Evolutionary conservation across 2,329 filamentous ascomycete genomes (phyloP).

Genomic region (Colletotrichum tabaci): DNA sequence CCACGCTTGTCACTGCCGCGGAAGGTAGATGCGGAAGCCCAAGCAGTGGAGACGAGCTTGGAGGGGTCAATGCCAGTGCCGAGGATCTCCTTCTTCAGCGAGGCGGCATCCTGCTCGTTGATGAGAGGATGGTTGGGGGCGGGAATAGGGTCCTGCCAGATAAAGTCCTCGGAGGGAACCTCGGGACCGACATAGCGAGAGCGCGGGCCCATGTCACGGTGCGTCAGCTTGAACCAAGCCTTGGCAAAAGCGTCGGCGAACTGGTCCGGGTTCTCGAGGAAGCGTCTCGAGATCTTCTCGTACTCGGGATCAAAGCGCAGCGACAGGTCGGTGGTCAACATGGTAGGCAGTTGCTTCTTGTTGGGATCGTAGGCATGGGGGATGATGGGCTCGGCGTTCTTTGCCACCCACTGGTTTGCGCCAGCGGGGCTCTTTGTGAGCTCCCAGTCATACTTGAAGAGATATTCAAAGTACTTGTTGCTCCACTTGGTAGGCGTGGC

Average conservation of each 20-base stretch:
- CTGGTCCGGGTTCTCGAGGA: conserved; percentile 77
- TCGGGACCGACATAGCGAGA: conserved; percentile 82
- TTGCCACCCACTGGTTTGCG: conserved; percentile 84
- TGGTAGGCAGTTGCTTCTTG: conserved; percentile 81
- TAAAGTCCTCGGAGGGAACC: conserved; percentile 76
- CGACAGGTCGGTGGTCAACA: conserved; percentile 83
- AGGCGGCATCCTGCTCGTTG: conserved; percentile 71
- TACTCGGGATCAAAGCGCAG: conserved; percentile 80
- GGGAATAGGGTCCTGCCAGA: conserved; percentile 84
- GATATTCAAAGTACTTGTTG: conserved; percentile 81
- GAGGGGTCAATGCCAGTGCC: conserved; percentile 69
- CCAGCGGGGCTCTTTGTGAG: conserved; percentile 81
- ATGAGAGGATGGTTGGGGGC: conserved; percentile 69
- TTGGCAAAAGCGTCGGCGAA: conserved; percentile 78
- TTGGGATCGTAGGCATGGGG: conserved; percentile 78
- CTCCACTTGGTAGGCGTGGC: conserved; percentile 83
- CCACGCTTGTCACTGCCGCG: conserved; percentile 85
- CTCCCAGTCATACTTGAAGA: conserved; percentile 86
- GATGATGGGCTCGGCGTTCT: conserved; percentile 76
- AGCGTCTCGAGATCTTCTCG: conserved; percentile 82
- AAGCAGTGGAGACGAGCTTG: conserved; percentile 77
- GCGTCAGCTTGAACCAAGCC: conserved; percentile 88
- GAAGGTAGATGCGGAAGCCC: conserved; percentile 80
- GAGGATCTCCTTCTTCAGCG: conserved; percentile 79
- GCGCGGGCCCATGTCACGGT: conserved; percentile 83